A percentile compares a stretch with the other conserved stretches of the same genome.
These are phyloP conservation scores for Fusarium annulatum DNA, from an alignment of 2,329 filamentous ascomycete species.

Conservation along the genomic window DNA sequence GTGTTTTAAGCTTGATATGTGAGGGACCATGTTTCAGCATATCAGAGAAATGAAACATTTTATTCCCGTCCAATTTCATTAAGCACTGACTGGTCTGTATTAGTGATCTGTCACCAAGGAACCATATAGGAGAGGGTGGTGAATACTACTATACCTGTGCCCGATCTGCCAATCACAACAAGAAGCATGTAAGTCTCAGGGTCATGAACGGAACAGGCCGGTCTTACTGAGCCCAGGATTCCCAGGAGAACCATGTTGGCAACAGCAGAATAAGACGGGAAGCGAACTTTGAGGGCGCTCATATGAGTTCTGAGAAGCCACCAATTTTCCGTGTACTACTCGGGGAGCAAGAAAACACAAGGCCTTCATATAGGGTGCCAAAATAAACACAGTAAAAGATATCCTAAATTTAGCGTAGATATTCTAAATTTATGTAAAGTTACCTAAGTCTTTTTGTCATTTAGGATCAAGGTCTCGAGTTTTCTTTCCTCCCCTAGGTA, in stretches of 20 bases:
- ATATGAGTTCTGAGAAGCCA: conserved; percentile 23
- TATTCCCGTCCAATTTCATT: background rate
- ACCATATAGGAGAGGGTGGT: background rate
- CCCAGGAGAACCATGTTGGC: conserved; percentile 11
- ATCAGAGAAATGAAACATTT: conserved; percentile 1
- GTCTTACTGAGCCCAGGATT: conserved; percentile 11
- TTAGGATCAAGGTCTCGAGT: too few relatives aligned
- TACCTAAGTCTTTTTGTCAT: too few relatives aligned
- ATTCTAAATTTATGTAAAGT: too few relatives aligned
- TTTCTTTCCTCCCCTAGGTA: background rate
- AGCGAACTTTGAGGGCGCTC: conserved; percentile 22
- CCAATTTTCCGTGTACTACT: background rate
- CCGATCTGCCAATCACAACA: background rate
- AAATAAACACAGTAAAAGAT: too few relatives aligned
- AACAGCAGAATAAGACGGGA: background rate
- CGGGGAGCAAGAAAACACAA: too few relatives aligned
- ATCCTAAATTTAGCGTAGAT: too few relatives aligned
- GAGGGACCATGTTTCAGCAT: conserved; percentile 13
- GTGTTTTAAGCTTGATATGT: background rate
- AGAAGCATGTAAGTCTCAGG: background rate
- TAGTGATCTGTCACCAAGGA: background rate
- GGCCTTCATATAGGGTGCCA: too few relatives aligned
- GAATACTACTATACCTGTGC: background rate
- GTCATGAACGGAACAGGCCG: background rate
- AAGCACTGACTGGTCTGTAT: background rate